A percentile compares a stretch with the other conserved stretches of the same genome.
phyloP scores from a whole-genome alignment of 495 filamentous ascomycete genomes.

The Talaromyces thailandensis region DNA sequence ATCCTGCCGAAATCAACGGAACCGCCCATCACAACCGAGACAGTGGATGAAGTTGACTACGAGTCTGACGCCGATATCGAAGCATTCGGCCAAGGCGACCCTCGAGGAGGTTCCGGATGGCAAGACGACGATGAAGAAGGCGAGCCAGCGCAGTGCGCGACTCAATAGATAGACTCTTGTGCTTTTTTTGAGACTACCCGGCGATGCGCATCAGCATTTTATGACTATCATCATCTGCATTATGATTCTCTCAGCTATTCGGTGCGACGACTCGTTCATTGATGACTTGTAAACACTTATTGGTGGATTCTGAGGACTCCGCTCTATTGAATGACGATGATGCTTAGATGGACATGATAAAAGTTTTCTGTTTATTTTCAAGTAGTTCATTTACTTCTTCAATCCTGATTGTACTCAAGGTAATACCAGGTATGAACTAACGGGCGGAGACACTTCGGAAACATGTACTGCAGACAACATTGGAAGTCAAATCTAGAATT shows the following conservation, averaged over 20 bases:
- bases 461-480: neutral
- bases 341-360: neutral
- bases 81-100: slow-evolving; percentile 64
- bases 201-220: neutral
- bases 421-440: neutral
- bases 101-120: slow-evolving; percentile 63
- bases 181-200: neutral
- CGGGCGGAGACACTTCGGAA: neutral
- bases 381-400: neutral
- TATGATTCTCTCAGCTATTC: neutral
- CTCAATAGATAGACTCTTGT: slow-evolving; percentile 52
- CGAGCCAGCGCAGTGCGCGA: slow-evolving; percentile 64
- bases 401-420: neutral
- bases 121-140: slow-evolving; percentile 63
- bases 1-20: slow-evolving; percentile 56
- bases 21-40: slow-evolving; percentile 52
- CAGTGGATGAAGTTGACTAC: slow-evolving; percentile 79
- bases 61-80: slow-evolving; percentile 74
- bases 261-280: neutral
- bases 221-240: neutral
- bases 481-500: neutral
- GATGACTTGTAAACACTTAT: neutral
- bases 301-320: neutral
- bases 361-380: neutral
- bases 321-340: neutral